phyloP scores from a whole-genome alignment of 179 eudicot species.

The Beta macrorhiza region DNA sequence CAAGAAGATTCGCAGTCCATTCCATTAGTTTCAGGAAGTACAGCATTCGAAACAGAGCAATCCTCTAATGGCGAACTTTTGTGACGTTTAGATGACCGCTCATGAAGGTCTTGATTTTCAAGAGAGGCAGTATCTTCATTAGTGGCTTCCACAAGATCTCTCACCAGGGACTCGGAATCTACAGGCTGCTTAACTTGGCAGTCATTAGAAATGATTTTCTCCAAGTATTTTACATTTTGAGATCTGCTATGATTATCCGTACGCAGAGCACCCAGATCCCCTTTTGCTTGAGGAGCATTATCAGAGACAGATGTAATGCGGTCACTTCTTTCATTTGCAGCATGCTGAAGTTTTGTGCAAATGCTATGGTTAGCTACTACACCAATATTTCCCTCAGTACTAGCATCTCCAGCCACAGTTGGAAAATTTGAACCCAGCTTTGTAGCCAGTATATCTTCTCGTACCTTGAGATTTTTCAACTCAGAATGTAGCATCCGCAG shows the following conservation, averaged over 20 bases:
- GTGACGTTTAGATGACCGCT: constrained; percentile 33
- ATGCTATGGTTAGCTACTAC: constrained; percentile 20
- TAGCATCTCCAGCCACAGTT: constrained; percentile 25
- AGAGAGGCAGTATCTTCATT: constrained; percentile 18
- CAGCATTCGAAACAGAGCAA: constrained; percentile 6
- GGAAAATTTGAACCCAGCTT: constrained; percentile 30
- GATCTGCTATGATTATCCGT: not conserved
- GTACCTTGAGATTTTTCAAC: constrained; percentile 52
- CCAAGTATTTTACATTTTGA: constrained; percentile 14
- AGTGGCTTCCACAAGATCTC: constrained; percentile 24
- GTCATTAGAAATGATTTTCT: constrained; percentile 28
- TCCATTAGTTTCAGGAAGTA: constrained; percentile 30
- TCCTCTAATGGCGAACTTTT: constrained; percentile 23
- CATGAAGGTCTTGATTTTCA: constrained; percentile 24
- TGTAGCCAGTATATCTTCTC: constrained; percentile 59
- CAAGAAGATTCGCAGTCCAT: constrained; percentile 30
- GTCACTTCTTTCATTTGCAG: constrained; percentile 21
- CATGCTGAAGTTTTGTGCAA: constrained; percentile 28
- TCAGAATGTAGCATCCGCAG: constrained; percentile 58
- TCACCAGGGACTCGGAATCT: constrained; percentile 30
- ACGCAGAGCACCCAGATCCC: constrained; percentile 1
- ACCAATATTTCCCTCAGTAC: constrained; percentile 18
- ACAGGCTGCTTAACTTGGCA: constrained; percentile 25
- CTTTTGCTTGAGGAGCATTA: constrained; percentile 21
- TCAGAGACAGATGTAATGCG: constrained; percentile 19